Conservation (phyloP, 345 rosid species). For the Euphorbia pulcherrima region DNA sequence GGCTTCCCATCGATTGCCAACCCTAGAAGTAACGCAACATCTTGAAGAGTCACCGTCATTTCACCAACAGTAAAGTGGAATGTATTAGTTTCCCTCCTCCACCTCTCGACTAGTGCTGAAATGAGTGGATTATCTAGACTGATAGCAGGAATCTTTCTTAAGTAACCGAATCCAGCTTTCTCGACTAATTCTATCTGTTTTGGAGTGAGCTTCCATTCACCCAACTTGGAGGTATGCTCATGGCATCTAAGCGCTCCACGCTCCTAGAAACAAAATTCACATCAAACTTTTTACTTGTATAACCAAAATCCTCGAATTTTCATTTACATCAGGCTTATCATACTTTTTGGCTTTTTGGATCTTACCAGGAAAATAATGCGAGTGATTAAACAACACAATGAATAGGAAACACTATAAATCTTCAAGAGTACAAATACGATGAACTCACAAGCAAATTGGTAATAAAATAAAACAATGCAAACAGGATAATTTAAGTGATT, state of each 20-base stretch:
- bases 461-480: not conserved
- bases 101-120: conserved; percentile 87
- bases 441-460: not conserved
- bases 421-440: not conserved
- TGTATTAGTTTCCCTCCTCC: conserved; percentile 96
- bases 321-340: too few species aligned
- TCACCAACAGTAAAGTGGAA: conserved; percentile 85
- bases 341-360: too few species aligned
- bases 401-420: not conserved
- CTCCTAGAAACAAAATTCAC: conserved; percentile 42
- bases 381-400: not conserved
- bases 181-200: conserved; percentile 79
- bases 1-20: conserved; percentile 86
- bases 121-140: conserved; percentile 91
- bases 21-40: conserved; percentile 73
- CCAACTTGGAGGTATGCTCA: conserved; percentile 88
- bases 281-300: not conserved
- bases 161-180: conserved; percentile 79
- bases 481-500: not conserved
- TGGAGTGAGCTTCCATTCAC: conserved; percentile 75
- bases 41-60: conserved; percentile 86
- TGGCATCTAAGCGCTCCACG: conserved; percentile 98
- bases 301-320: not conserved
- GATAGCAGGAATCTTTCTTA: conserved; percentile 85
- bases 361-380: not conserved